phyloP scores from a whole-genome alignment of 2,329 filamentous ascomycete genomes.

The Diaporthe amygdali region DNA sequence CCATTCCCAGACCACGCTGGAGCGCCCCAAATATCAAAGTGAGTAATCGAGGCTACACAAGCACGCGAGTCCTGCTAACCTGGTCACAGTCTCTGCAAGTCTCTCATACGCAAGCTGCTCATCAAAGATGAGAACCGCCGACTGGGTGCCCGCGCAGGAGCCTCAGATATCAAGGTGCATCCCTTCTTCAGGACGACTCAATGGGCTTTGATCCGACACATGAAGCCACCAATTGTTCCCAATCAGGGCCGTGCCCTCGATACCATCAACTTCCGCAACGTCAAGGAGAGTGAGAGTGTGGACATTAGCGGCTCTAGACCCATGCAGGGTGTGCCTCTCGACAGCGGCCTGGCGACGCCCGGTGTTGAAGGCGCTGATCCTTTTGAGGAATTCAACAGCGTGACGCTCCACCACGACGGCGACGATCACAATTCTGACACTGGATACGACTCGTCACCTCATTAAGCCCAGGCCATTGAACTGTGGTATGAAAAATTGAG shows the following conservation, averaged over 20 bases:
- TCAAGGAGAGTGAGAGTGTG: slow-evolving; percentile 96
- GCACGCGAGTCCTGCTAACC: slow-evolving; percentile 14
- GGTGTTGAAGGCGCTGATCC: slow-evolving; percentile 82
- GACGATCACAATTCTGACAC: slow-evolving; percentile 65
- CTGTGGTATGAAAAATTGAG: neutral
- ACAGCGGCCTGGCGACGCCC: slow-evolving; percentile 85
- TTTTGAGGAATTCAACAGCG: slow-evolving; percentile 98
- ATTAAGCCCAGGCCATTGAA: neutral
- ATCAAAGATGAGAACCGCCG: slow-evolving; percentile 98
- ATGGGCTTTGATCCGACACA: slow-evolving; percentile 96
- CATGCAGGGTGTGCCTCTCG: slow-evolving; percentile 78
- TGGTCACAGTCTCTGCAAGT: slow-evolving; percentile 82
- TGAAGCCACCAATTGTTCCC: slow-evolving; percentile 97
- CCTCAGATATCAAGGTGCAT: slow-evolving; percentile 94
- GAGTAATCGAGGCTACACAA: slow-evolving; percentile 44
- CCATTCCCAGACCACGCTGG: slow-evolving; percentile 91
- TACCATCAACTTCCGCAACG: slow-evolving; percentile 95
- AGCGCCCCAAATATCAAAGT: slow-evolving; percentile 89
- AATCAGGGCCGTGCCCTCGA: slow-evolving; percentile 89
- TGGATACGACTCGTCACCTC: slow-evolving; percentile 29
- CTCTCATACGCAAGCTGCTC: slow-evolving; percentile 90
- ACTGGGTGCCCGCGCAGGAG: slow-evolving; percentile 90
- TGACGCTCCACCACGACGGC: slow-evolving; percentile 95
- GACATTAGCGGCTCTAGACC: slow-evolving; percentile 72
- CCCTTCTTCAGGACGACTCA: slow-evolving; percentile 96